Evolutionary conservation across 768 basidiomycete species (phyloP).

Genomic region (Royoungia palumana): DNA sequence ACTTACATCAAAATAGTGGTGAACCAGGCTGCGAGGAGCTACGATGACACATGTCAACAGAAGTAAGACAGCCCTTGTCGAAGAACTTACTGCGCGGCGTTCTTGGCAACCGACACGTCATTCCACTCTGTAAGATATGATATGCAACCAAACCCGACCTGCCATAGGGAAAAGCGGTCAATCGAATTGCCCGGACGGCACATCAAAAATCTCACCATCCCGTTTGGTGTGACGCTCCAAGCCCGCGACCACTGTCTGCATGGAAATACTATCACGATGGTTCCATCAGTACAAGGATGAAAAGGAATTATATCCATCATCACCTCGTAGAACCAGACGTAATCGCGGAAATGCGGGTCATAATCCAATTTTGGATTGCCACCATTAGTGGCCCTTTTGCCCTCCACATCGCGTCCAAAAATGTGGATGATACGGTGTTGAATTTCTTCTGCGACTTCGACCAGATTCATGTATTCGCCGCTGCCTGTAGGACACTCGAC

Average conservation of each 20-base stretch:
- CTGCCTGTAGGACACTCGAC: conserved; percentile 96
- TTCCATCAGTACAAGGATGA: neutral
- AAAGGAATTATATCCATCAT: conserved; percentile 7
- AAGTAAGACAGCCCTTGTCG: neutral
- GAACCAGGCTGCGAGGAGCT: conserved; percentile 85
- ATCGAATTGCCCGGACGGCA: neutral
- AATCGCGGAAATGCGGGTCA: conserved; percentile 96
- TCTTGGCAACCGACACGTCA: conserved; percentile 84
- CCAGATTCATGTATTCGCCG: conserved; percentile 97
- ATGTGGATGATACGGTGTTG: conserved; percentile 99
- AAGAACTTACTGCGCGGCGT: conserved; percentile 81
- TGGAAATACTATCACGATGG: conserved; percentile 75
- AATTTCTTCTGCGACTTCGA: conserved; percentile 92
- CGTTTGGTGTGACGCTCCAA: conserved; percentile 98
- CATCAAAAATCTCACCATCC: conserved; percentile 62
- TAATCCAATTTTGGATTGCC: conserved; percentile 81
- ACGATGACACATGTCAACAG: conserved; percentile 9
- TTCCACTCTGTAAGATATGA: conserved; percentile 88
- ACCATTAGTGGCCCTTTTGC: conserved; percentile 88
- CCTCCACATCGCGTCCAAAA: conserved; percentile 88
- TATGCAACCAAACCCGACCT: conserved; percentile 90
- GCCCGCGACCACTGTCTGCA: conserved; percentile 85
- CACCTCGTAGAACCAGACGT: conserved; percentile 95
- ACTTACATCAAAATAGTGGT: conserved; percentile 93
- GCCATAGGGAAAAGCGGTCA: neutral